A percentile compares a stretch with the other conserved stretches of the same genome.
Evolutionary conservation across 495 filamentous ascomycete species (phyloP).

Genomic region (Immersiella caudata): DNA sequence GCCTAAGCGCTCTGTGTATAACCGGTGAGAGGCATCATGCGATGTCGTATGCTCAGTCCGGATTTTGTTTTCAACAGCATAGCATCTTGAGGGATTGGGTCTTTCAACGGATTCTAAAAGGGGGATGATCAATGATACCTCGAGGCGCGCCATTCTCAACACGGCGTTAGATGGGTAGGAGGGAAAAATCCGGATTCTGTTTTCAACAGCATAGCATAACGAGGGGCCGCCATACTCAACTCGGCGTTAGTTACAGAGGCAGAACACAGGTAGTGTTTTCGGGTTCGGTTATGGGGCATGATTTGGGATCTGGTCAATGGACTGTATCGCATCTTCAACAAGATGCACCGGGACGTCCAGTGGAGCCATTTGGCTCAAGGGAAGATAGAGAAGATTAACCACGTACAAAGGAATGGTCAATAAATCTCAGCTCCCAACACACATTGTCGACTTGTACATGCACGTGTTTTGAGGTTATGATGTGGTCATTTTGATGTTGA

Average conservation of each 20-base stretch:
- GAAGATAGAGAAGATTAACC: conserved; percentile 8
- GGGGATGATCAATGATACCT: conserved; percentile 41
- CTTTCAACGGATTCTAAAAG: conserved; percentile 36
- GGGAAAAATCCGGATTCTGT: conserved; percentile 33
- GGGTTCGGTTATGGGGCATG: conserved; percentile 15
- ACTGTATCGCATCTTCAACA: conserved; percentile 22
- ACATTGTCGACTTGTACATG: not conserved
- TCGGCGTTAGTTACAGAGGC: conserved; percentile 34
- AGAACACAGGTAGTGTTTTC: conserved; percentile 23
- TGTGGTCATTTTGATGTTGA: no score
- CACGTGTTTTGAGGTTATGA: no score
- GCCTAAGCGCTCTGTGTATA: conserved; percentile 29
- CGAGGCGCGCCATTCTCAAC: conserved; percentile 40
- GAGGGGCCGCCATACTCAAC: conserved; percentile 41
- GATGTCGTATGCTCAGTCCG: conserved; percentile 30
- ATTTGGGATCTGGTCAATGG: not conserved
- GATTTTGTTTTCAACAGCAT: conserved; percentile 45
- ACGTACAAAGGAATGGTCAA: not conserved
- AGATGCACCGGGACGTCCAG: conserved; percentile 4
- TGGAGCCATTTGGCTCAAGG: not conserved
- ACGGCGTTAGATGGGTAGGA: conserved; percentile 37
- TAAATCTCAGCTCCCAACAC: not conserved
- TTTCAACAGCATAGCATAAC: conserved; percentile 42
- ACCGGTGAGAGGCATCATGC: conserved; percentile 18
- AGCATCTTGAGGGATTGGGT: conserved; percentile 38